Evolutionary conservation across 106 monocot genomes (phyloP).

Genomic region (Chionographis japonica): DNA sequence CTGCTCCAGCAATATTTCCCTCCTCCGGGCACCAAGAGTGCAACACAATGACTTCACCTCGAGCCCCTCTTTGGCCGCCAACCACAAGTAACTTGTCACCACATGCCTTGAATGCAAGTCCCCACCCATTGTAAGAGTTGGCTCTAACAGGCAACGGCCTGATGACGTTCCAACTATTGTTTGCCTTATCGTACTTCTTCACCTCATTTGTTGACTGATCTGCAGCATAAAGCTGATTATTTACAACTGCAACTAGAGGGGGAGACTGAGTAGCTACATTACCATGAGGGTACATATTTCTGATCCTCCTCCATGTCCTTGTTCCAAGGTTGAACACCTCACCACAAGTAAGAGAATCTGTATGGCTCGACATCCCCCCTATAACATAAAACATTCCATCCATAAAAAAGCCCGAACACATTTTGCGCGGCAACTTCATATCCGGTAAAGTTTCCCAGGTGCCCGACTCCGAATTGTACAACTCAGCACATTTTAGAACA

Average conservation of each 20-base stretch:
- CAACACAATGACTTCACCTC: slow-evolving; percentile 66
- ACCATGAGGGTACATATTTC: slow-evolving; percentile 67
- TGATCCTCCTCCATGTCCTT: slow-evolving; percentile 64
- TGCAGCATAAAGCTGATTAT: slow-evolving; percentile 80
- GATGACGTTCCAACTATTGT: slow-evolving; percentile 70
- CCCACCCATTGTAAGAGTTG: slow-evolving; percentile 83
- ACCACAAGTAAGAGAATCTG: slow-evolving; percentile 77
- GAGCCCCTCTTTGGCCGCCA: slow-evolving; percentile 60
- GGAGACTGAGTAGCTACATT: slow-evolving; percentile 70
- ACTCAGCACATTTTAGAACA: slow-evolving; percentile 67
- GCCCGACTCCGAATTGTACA: slow-evolving; percentile 73
- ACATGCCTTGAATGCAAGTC: slow-evolving; percentile 85
- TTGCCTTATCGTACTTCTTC: slow-evolving; percentile 73
- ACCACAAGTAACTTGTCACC: slow-evolving; percentile 69
- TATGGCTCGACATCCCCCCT: slow-evolving; percentile 64
- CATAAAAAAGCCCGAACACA: slow-evolving; percentile 88
- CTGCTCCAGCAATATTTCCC: slow-evolving; percentile 27
- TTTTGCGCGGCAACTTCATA: slow-evolving; percentile 65
- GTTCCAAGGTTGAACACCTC: slow-evolving; percentile 74
- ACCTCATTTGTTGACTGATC: slow-evolving; percentile 67
- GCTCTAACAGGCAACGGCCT: slow-evolving; percentile 68
- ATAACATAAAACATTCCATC: slow-evolving; percentile 89
- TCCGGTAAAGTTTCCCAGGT: slow-evolving; percentile 69
- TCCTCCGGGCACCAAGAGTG: slow-evolving; percentile 69
- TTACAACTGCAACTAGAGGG: slow-evolving; percentile 87